Base-by-base conservation (phyloP, 371 early-diverging fungal species). In the Catenaria anguillulae region DNA sequence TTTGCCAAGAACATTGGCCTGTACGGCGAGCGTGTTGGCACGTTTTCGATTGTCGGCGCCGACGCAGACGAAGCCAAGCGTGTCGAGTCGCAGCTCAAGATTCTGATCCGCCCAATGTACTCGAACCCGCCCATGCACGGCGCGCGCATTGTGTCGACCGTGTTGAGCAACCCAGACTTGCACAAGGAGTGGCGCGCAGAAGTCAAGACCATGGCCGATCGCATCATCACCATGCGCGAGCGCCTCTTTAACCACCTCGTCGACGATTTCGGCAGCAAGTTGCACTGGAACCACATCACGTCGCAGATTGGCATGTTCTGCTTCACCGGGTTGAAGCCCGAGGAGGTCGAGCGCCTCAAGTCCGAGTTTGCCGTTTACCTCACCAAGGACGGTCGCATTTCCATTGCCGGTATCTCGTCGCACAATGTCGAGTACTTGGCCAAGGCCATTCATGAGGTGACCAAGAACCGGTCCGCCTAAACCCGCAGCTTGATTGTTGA, bases 241-340 rank as follows among this genome's bases (percentile, higher is more conserved):
- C 75, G 80, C 68, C 86, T 96, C 69, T 80, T 83, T 65, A 63
- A 66, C 56, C 85, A 92, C 70, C 80, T 96, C 45, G 90, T 87
- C 67, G 75, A 86, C 59, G 86, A 89, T 61, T 84, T 88, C 73
- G 83, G 83, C 33, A 85, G 86, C 64, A 81, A 80, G 77, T 74
- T 73, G 65, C 71, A 74, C 71, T 97, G 98, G 98, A 77, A 82
- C 67, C 98, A 97, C 75, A 89, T 97, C 69, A 95, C 93, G 54
- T 79, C 84, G 73, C 98, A 97, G 80, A 97, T 97, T 68, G 98
- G 98, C 72, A 97, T 97, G 98, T 97, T 97, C 85, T 92, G 91
- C 79, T 97, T 77, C 81, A 89, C 97, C 52, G 98, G 98, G 34
- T 77, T 97, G 71, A 88, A 71, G n/a, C 85, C 93, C 45, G 88